Evolutionary conservation across 768 basidiomycete species (phyloP).

Genomic region (Podaxis pistillaris): DNA sequence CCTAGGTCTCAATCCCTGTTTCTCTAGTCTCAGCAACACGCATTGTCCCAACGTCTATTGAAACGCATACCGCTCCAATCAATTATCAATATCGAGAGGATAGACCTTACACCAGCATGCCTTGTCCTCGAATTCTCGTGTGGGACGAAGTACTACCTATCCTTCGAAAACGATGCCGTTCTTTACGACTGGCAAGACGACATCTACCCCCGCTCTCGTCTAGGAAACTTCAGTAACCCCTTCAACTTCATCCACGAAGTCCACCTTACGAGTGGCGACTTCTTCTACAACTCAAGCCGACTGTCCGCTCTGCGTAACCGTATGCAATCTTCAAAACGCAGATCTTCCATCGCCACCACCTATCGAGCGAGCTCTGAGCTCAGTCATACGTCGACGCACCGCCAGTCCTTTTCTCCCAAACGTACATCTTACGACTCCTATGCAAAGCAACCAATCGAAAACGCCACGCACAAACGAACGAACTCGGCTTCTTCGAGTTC

Average conservation of each 20-base stretch:
- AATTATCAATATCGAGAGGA: constrained; percentile 38
- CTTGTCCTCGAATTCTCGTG: constrained; percentile 31
- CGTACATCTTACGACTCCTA: constrained; percentile 11
- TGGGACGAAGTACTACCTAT: constrained; percentile 31
- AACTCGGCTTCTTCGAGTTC: constrained; percentile 11
- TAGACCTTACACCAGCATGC: constrained; percentile 35
- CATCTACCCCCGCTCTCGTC: constrained; percentile 38
- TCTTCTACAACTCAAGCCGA: constrained; percentile 5
- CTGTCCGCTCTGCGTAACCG: constrained; percentile 11
- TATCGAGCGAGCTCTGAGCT: constrained; percentile 14
- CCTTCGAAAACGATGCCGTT: constrained; percentile 37
- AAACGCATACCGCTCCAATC: constrained; percentile 30
- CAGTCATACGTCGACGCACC: constrained; percentile 1
- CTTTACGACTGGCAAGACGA: constrained; percentile 49
- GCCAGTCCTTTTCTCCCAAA: constrained; percentile 11
- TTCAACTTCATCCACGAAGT: constrained; percentile 39
- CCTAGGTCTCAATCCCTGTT: background rate
- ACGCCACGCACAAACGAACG: background rate
- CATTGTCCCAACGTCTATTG: constrained; percentile 8
- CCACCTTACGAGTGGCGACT: constrained; percentile 26
- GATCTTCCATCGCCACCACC: constrained; percentile 5
- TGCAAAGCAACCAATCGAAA: background rate
- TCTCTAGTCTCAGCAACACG: background rate
- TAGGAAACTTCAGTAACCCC: constrained; percentile 32
- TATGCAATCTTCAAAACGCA: constrained; percentile 10